These are phyloP conservation scores for Cinnamomum chago DNA, from an alignment of 164 flowering plant genomes.

Conservation along the genomic window DNA sequence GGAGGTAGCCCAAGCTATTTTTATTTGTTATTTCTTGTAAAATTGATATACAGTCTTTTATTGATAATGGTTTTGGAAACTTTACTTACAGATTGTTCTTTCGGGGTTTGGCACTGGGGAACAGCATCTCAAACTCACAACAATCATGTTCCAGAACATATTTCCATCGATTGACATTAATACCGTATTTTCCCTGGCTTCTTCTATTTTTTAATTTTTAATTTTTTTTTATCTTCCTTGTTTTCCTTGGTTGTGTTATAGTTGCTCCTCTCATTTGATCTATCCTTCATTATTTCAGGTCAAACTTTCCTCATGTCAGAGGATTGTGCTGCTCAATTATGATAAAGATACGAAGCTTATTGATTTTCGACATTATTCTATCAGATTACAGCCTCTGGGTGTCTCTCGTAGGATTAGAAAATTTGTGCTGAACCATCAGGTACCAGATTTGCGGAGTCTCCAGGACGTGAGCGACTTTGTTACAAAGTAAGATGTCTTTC, in stretches of 20 bases:
- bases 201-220: background rate
- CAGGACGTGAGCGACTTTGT: slow-evolving; percentile 92
- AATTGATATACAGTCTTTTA: slow-evolving; percentile 2
- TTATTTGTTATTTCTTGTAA: too few relatives aligned
- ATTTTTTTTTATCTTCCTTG: background rate
- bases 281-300: slow-evolving; percentile 41
- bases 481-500: slow-evolving; percentile 58
- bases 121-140: slow-evolving; percentile 77
- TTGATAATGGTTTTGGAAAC: slow-evolving; percentile 1
- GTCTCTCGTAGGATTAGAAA: slow-evolving; percentile 79
- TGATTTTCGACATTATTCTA: slow-evolving; percentile 92
- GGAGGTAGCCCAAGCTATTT: too few relatives aligned
- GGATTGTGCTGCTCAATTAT: slow-evolving; percentile 83
- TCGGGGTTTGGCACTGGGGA: slow-evolving; percentile 91
- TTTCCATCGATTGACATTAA: slow-evolving; percentile 91
- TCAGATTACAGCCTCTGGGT: slow-evolving; percentile 90
- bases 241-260: background rate
- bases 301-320: slow-evolving; percentile 81
- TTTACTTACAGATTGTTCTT: slow-evolving; percentile 70
- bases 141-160: slow-evolving; percentile 87
- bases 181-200: slow-evolving; percentile 56
- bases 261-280: background rate
- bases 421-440: slow-evolving; percentile 89
- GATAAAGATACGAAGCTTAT: slow-evolving; percentile 85
- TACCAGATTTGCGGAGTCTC: slow-evolving; percentile 81